phyloP scores from a whole-genome alignment of 2,329 filamentous ascomycete genomes.

The Penicillium oxalicum region DNA sequence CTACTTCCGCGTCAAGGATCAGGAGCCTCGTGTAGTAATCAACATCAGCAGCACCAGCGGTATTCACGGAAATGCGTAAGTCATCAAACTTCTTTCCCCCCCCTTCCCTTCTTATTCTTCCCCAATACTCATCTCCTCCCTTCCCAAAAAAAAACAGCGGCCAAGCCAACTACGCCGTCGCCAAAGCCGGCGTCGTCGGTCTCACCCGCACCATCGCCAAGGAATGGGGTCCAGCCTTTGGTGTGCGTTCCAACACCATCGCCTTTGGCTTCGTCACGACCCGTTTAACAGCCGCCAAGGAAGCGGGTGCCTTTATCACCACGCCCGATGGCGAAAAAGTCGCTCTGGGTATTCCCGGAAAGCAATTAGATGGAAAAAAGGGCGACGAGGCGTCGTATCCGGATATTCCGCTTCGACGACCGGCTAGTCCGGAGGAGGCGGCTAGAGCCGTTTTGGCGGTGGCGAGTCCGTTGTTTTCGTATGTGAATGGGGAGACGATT shows the following conservation, averaged over 20 bases:
- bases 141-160: slow-evolving; percentile 39
- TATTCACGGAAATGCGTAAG: slow-evolving; percentile 69
- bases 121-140: neutral
- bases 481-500: slow-evolving; percentile 81
- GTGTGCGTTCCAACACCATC: slow-evolving; percentile 75
- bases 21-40: slow-evolving; percentile 69
- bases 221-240: slow-evolving; percentile 81
- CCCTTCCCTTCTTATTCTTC: neutral
- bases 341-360: slow-evolving; percentile 64
- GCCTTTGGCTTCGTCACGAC: slow-evolving; percentile 80
- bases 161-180: slow-evolving; percentile 83
- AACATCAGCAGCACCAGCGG: slow-evolving; percentile 80
- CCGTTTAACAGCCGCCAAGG: slow-evolving; percentile 75
- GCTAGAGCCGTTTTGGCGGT: slow-evolving; percentile 71
- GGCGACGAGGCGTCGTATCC: slow-evolving; percentile 40
- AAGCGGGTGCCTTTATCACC: slow-evolving; percentile 71
- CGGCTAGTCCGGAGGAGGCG: slow-evolving; percentile 73
- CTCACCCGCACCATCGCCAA: slow-evolving; percentile 87
- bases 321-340: slow-evolving; percentile 71
- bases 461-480: slow-evolving; percentile 74
- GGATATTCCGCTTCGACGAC: slow-evolving; percentile 73
- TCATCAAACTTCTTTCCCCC: slow-evolving; percentile 1
- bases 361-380: slow-evolving; percentile 41
- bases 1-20: slow-evolving; percentile 82
- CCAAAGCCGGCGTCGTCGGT: slow-evolving; percentile 76